Conservation (phyloP, 306 rosid genomes). For the Ormosia semicastrata region DNA sequence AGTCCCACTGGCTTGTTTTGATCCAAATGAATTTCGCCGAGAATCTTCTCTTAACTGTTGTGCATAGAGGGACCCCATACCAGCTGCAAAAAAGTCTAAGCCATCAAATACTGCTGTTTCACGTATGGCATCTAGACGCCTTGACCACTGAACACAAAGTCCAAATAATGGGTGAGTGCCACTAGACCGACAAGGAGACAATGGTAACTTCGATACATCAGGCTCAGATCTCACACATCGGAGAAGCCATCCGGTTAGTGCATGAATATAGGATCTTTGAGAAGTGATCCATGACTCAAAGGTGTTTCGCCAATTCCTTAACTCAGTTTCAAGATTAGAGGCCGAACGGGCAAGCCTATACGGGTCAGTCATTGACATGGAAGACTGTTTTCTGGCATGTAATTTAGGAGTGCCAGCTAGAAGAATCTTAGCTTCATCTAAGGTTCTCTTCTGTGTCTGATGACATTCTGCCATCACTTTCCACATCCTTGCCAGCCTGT, state of each 20-base stretch:
- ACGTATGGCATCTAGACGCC: conserved; percentile 44
- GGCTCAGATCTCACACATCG: conserved; percentile 65
- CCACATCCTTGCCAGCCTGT: conserved; percentile 85
- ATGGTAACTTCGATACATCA: conserved; percentile 49
- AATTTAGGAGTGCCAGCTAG: conserved; percentile 70
- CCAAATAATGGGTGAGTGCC: conserved; percentile 66
- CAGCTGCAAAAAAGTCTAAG: conserved; percentile 69
- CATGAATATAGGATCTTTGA: conserved; percentile 73
- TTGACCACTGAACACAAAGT: conserved; percentile 70
- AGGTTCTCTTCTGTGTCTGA: conserved; percentile 65
- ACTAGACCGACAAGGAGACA: conserved; percentile 53
- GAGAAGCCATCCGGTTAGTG: conserved; percentile 72
- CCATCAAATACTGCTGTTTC: conserved; percentile 75
- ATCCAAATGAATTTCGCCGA: conserved; percentile 22
- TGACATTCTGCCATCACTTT: conserved; percentile 86
- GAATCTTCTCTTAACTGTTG: conserved; percentile 65
- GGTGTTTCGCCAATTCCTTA: conserved; percentile 70
- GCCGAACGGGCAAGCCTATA: conserved; percentile 59
- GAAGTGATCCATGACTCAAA: conserved; percentile 78
- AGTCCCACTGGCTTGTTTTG: conserved; percentile 38
- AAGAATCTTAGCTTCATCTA: conserved; percentile 76
- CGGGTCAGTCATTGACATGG: conserved; percentile 50
- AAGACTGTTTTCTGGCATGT: conserved; percentile 45
- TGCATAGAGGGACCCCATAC: conserved; percentile 66
- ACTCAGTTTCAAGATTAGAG: conserved; percentile 58